These are phyloP conservation scores for Tetratostichococcus sp. DNA, from an alignment of 139 green algal species.

Conservation along the genomic window DNA sequence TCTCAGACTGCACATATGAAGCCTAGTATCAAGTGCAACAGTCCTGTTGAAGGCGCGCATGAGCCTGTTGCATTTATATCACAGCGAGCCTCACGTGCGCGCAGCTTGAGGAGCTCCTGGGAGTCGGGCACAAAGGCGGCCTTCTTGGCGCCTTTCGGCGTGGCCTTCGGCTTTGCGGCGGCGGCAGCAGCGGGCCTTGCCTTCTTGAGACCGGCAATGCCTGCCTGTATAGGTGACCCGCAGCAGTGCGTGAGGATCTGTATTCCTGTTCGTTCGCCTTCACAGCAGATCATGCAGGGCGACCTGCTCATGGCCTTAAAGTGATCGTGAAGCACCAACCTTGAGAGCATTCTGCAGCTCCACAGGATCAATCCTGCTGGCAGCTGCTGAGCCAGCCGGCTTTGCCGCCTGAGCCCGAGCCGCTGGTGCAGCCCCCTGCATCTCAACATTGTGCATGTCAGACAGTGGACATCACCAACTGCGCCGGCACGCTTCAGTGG, in stretches of 20 bases:
- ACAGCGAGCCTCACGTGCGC: background rate
- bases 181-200: too few relatives aligned
- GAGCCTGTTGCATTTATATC: background rate
- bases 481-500: too few relatives aligned
- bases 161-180: background rate
- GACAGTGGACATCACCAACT: too few relatives aligned
- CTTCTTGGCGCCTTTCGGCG: background rate
- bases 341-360: slow-evolving; percentile 25
- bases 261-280: too few relatives aligned
- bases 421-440: background rate
- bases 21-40: background rate
- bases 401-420: background rate
- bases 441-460: too few relatives aligned
- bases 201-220: background rate
- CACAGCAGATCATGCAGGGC: too few relatives aligned
- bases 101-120: slow-evolving; percentile 24
- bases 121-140: slow-evolving; percentile 18
- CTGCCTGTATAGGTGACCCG: too few relatives aligned
- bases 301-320: background rate
- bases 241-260: too few relatives aligned
- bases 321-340: background rate
- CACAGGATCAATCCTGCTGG: background rate
- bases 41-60: too few relatives aligned
- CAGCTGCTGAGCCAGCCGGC: background rate
- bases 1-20: too few relatives aligned